phyloP scores from a whole-genome alignment of 768 basidiomycete genomes.

The Russula sp. region DNA sequence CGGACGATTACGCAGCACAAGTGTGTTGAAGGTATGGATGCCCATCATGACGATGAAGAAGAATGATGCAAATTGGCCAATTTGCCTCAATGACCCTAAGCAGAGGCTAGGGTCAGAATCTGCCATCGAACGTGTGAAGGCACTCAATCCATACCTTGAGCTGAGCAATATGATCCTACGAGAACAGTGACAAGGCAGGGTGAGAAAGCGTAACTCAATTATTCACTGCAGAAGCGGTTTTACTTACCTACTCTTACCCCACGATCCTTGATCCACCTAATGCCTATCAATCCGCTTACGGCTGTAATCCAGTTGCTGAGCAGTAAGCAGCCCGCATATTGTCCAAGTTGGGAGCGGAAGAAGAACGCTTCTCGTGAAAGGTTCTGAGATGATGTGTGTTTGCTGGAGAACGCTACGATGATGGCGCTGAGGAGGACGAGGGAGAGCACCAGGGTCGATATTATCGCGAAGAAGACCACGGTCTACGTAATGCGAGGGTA shows the following conservation, averaged over 20 bases:
- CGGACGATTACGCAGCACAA: conserved; percentile 51
- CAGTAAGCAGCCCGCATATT: conserved; percentile 58
- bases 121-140: neutral
- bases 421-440: conserved; percentile 8
- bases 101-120: neutral
- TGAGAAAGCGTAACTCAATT: conserved; percentile 21
- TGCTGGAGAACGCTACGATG: conserved; percentile 24
- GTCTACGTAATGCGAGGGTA: neutral
- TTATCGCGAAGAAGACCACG: conserved; percentile 6
- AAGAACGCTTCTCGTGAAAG: conserved; percentile 43
- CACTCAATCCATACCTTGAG: conserved; percentile 44
- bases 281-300: conserved; percentile 45
- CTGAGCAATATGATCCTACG: conserved; percentile 33
- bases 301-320: conserved; percentile 49
- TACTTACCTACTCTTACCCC: conserved; percentile 44
- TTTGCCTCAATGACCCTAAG: conserved; percentile 50
- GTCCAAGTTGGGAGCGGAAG: conserved; percentile 65
- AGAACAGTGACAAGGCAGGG: neutral
- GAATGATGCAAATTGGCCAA: conserved; percentile 52
- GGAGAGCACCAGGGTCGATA: conserved; percentile 17
- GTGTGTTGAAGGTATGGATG: conserved; percentile 59
- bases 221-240: neutral
- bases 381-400: conserved; percentile 22
- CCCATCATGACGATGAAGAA: conserved; percentile 62
- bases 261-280: conserved; percentile 40